These are phyloP conservation scores for Letharia lupina DNA, from an alignment of 495 filamentous ascomycete species.

Conservation along the genomic window DNA sequence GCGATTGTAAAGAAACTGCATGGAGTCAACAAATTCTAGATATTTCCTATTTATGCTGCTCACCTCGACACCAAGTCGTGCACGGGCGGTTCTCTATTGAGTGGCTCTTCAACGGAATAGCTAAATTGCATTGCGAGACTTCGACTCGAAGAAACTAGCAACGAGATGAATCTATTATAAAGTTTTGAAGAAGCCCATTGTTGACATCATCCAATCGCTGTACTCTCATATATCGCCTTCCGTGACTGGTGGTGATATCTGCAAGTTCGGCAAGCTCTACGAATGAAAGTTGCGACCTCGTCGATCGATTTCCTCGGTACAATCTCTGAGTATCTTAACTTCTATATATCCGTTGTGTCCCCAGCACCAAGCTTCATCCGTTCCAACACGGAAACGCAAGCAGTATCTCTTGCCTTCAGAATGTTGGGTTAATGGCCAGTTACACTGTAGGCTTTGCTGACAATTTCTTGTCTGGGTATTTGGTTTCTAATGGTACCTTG, in stretches of 20 bases:
- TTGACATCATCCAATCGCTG: neutral
- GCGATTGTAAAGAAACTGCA: conserved; percentile 38
- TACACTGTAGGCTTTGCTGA: neutral
- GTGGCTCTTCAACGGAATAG: conserved; percentile 33
- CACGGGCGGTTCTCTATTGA: conserved; percentile 39
- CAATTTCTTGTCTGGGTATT: neutral
- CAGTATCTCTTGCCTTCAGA: neutral
- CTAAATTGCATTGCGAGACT: conserved; percentile 25
- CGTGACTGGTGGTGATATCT: neutral
- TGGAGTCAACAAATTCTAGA: neutral
- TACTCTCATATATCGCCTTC: neutral
- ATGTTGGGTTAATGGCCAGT: neutral
- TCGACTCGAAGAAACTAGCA: neutral
- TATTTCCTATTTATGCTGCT: neutral
- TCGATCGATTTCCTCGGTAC: neutral
- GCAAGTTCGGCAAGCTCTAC: neutral
- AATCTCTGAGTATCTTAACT: too few species aligned
- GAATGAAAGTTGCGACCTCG: neutral
- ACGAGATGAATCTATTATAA: too few species aligned
- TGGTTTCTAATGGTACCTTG: neutral
- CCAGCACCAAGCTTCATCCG: neutral
- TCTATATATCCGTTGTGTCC: too few species aligned
- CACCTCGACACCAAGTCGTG: conserved; percentile 35
- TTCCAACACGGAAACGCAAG: neutral
- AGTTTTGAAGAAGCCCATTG: neutral